Percentiles rank a stretch among this genome's conserved stretches.
phyloP scores from a whole-genome alignment of 768 basidiomycete species.

The Trametes cubensis region DNA sequence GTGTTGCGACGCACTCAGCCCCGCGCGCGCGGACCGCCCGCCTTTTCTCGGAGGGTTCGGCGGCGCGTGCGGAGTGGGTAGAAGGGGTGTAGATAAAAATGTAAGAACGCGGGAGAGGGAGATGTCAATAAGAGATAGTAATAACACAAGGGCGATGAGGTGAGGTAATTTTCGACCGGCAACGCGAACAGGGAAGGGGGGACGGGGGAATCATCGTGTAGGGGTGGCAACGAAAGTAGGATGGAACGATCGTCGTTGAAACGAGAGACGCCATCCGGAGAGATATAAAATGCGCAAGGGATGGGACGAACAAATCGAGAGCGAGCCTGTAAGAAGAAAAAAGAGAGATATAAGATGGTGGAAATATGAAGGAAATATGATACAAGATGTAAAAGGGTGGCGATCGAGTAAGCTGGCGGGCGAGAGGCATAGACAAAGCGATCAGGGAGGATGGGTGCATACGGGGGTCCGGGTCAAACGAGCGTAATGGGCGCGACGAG shows the following conservation, averaged over 20 bases:
- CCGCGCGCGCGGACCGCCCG: too few species aligned
- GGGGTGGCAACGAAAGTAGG: neutral
- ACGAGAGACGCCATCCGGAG: slow-evolving; percentile 7
- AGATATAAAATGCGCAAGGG: slow-evolving; percentile 6
- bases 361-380: slow-evolving; percentile 6
- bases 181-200: slow-evolving; percentile 12
- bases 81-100: too few species aligned
- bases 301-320: slow-evolving; percentile 10
- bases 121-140: slow-evolving; percentile 19
- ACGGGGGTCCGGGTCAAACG: slow-evolving; percentile 20
- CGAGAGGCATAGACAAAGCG: slow-evolving; percentile 22
- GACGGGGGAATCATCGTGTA: slow-evolving; percentile 7
- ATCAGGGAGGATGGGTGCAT: slow-evolving; percentile 10
- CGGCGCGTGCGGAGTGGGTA: too few species aligned
- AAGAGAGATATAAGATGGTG: neutral
- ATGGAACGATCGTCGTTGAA: slow-evolving; percentile 4
- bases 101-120: too few species aligned
- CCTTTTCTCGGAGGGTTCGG: too few species aligned
- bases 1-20: too few species aligned
- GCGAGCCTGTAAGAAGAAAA: slow-evolving; percentile 7
- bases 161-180: slow-evolving; percentile 14
- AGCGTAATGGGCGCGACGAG: slow-evolving; percentile 18
- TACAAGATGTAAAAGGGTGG: slow-evolving; percentile 13
- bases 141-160: slow-evolving; percentile 19
- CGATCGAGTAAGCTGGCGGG: slow-evolving; percentile 13